Evolutionary conservation across 192 early-diverging fungal species (phyloP), one percentile per base, ranked within the genome.

Genomic region (Thamnidium elegans): DNA sequence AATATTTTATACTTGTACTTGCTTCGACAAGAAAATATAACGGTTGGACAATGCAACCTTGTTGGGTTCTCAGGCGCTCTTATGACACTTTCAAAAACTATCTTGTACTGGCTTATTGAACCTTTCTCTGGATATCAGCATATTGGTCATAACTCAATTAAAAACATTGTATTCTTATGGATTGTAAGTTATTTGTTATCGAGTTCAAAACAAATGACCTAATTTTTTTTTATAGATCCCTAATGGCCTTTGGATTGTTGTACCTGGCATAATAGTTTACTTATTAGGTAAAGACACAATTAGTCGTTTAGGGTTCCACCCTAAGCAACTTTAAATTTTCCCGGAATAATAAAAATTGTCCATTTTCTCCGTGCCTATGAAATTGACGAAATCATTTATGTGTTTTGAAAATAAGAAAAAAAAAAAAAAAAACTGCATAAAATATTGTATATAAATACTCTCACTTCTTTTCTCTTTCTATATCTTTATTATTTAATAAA

Each of bases 101-200:
- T 70, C 2, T 55, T 75, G 7, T 75, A 75, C 55, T 67, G 55
- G 58, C 43, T 75, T 10, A 66, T 63, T 15, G 74, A 75, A 46
- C 34, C 32, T 23, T 73, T 62, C 44, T 68, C 72, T 32, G 72
- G 66, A 9, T 54, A 62, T 61, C 14, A 51, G 26, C 66, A 73
- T 48, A 68, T 62, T 8, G 62, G 62, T 2, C 72, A 73, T 48
- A 73, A 73, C 36, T 42, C 50, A 7, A 42, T 45, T 34, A 43
- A 39, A 6, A 23, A 58, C 15, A 31, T 63, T 11, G 11, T 73
- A 39, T 26, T 50, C 11, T 48, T 73, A 21, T 73, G 67, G 66
- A 15, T 73, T 17, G 72, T 73, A 63, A 65, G 13, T 34, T 52
- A 15, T n/a, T 14, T 54, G 3, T 20, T 44, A 8, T 4, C 53